These are phyloP conservation scores for Alternaria ventricosa DNA, from an alignment of 2,329 filamentous ascomycete species.

Conservation along the genomic window DNA sequence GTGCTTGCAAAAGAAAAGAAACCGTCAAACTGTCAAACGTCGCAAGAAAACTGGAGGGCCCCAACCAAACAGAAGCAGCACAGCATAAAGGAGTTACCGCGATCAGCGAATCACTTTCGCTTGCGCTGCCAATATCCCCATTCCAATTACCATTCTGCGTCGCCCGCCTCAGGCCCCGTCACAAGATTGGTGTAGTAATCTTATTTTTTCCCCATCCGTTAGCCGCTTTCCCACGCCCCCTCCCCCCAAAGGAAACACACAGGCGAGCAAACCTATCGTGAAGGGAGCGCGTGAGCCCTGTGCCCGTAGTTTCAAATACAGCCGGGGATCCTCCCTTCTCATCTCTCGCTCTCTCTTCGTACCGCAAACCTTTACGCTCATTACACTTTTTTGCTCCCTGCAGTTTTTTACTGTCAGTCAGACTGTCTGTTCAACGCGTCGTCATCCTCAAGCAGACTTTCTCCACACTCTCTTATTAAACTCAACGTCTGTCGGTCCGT, in stretches of 20 bases:
- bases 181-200: conserved; percentile 20
- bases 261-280: conserved; percentile 20
- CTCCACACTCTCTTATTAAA: conserved; percentile 33
- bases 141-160: conserved; percentile 18
- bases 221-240: conserved; percentile 19
- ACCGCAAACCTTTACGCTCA: conserved; percentile 27
- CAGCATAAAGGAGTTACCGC: conserved; percentile 3
- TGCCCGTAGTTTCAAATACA: conserved; percentile 32
- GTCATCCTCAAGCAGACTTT: neutral
- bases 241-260: conserved; percentile 7
- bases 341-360: conserved; percentile 21
- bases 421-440: neutral
- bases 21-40: conserved; percentile 3
- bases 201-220: conserved; percentile 17
- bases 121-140: conserved; percentile 15
- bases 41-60: neutral
- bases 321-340: conserved; percentile 23
- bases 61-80: neutral
- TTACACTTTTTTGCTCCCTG: conserved; percentile 15
- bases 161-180: conserved; percentile 6
- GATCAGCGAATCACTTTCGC: conserved; percentile 17
- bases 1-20: conserved; percentile 2
- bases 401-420: conserved; percentile 10
- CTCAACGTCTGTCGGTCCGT: conserved; percentile 6
- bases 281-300: neutral